Evolutionary conservation across 805 yeast species (phyloP).

Genomic region (Candida hispaniensis): DNA sequence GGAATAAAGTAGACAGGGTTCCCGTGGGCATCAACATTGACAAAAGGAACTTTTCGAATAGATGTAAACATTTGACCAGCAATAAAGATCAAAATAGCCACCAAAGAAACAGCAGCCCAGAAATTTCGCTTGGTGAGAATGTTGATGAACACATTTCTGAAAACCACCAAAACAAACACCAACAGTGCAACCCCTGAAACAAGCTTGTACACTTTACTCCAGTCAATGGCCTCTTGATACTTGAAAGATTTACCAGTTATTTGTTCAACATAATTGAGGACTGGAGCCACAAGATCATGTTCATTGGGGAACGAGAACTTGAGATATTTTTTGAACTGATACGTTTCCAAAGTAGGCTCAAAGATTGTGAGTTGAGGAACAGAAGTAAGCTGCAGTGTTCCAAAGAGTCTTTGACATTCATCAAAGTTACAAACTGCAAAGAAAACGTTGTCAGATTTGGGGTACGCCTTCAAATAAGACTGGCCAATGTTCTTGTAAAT

Average conservation of each 20-base stretch:
- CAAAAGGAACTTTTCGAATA: slow-evolving; percentile 58
- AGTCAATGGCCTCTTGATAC: slow-evolving; percentile 28
- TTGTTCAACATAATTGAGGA: slow-evolving; percentile 18
- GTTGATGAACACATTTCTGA: slow-evolving; percentile 29
- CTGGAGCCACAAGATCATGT: slow-evolving; percentile 22
- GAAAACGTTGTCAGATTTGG: slow-evolving; percentile 43
- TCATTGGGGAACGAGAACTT: slow-evolving; percentile 27
- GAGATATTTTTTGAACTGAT: too few relatives aligned
- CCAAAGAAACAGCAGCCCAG: slow-evolving; percentile 65
- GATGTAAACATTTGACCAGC: slow-evolving; percentile 91
- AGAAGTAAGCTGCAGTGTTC: slow-evolving; percentile 44
- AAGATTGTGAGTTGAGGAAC: slow-evolving; percentile 71
- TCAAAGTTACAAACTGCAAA: slow-evolving; percentile 68
- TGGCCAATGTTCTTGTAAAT: slow-evolving; percentile 47
- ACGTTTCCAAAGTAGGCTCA: slow-evolving; percentile 37
- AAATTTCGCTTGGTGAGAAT: slow-evolving; percentile 43
- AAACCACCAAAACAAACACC: slow-evolving; percentile 14
- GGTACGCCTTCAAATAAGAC: slow-evolving; percentile 53
- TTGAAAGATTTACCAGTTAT: slow-evolving; percentile 23
- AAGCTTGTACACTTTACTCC: slow-evolving; percentile 18
- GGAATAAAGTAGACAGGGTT: slow-evolving; percentile 42
- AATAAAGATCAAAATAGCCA: slow-evolving; percentile 57
- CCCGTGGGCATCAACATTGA: slow-evolving; percentile 35
- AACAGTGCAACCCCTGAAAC: slow-evolving; percentile 15
- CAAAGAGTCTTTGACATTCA: slow-evolving; percentile 44